Evolutionary conservation across 1,284 basidiomycete genomes (phyloP).

Genomic region (Cryptococcus sp.): DNA sequence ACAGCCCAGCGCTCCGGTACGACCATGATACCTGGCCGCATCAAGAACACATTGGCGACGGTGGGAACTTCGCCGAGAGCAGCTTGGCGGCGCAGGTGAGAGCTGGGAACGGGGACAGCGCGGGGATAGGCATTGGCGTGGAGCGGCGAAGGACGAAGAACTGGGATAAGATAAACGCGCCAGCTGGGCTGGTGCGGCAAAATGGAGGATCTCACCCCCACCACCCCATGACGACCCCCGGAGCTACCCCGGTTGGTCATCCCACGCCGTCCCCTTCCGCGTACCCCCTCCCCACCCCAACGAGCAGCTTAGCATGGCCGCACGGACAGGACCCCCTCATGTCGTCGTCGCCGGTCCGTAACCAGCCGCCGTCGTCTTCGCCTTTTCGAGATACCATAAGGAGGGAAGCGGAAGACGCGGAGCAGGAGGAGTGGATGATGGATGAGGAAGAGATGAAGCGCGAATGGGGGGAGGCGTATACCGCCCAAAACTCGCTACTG

Average conservation of each 20-base stretch:
- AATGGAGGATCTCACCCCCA: background rate
- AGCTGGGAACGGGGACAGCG: background rate
- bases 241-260: background rate
- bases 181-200: constrained; percentile 1
- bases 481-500: constrained; percentile 30
- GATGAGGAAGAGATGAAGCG: constrained; percentile 28
- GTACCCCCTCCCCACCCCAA: constrained; percentile 3
- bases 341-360: constrained; percentile 36
- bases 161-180: constrained; percentile 35
- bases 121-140: constrained; percentile 12
- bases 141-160: constrained; percentile 31
- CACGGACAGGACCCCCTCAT: constrained; percentile 12
- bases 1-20: too few species aligned
- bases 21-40: too few species aligned
- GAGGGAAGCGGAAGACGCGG: background rate
- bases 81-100: constrained; percentile 6
- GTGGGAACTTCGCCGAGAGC: constrained; percentile 6
- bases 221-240: background rate
- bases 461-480: constrained; percentile 37
- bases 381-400: constrained; percentile 18
- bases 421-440: constrained; percentile 11
- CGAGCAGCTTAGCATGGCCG: background rate
- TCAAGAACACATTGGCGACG: constrained; percentile 6
- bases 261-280: background rate
- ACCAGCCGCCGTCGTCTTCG: constrained; percentile 26